Percentiles rank a stretch among this genome's conserved stretches.
Conservation (phyloP, 495 filamentous ascomycete genomes). For the Penicillium soppii region DNA sequence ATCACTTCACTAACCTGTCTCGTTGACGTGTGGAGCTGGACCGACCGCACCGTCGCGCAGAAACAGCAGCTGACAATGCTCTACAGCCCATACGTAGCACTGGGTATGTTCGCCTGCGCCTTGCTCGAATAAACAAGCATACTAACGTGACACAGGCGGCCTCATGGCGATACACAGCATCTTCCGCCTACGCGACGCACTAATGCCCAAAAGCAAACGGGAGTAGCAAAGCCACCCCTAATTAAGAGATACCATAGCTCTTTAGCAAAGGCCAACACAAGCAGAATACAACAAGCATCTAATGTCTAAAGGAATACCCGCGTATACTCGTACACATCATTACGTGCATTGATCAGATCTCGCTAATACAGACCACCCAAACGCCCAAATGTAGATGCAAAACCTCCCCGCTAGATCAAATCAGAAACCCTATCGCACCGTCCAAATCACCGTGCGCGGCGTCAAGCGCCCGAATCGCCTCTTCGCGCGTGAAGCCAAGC, state of each 20-base stretch:
- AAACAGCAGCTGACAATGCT: constrained; percentile 59
- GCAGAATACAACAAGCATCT: background rate
- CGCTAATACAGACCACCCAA: constrained; percentile 25
- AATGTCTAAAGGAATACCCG: constrained; percentile 5
- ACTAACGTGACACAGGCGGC: constrained; percentile 36
- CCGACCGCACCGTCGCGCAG: constrained; percentile 52
- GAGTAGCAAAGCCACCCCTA: constrained; percentile 27
- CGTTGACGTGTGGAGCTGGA: constrained; percentile 55
- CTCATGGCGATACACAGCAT: constrained; percentile 59
- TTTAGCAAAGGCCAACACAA: no score
- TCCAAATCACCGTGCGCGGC: constrained; percentile 84
- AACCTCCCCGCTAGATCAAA: constrained; percentile 53
- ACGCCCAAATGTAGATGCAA: constrained; percentile 17
- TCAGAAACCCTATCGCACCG: constrained; percentile 79
- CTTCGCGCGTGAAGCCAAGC: constrained; percentile 74
- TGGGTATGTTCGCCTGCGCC: constrained; percentile 57
- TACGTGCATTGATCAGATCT: constrained; percentile 15
- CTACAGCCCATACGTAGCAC: constrained; percentile 69
- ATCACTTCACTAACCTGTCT: constrained; percentile 74
- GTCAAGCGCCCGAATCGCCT: constrained; percentile 78
- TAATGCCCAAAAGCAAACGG: constrained; percentile 35
- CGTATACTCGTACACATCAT: constrained; percentile 25
- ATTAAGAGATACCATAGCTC: no score
- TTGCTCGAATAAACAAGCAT: background rate
- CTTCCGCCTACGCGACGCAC: constrained; percentile 35